Base-by-base conservation (phyloP, 768 basidiomycete species). In the Termitomyces sp. region DNA sequence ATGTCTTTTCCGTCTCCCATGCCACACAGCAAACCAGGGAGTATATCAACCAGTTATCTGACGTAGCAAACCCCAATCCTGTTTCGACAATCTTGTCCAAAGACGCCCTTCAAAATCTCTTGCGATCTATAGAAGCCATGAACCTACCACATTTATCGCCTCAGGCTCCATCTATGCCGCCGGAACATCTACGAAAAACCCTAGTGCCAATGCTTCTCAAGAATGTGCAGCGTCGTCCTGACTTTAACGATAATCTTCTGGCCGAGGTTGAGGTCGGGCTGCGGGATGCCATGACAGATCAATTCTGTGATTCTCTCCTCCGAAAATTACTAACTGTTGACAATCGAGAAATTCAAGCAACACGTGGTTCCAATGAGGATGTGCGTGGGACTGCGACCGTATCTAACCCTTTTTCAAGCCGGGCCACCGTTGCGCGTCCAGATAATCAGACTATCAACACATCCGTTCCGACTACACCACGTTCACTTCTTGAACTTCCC, bases 271-370 rank as follows among this genome's bases (percentile, higher is more conserved):
- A 60, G 22, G 53, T 58, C 28, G 53, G 36, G 26, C 45, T 65
- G 3, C 58, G 63, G 20, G 59, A 56, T 44, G 61, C 68, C n/a
- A 51, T 74, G 36, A 71, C 67, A 4, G 64, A 70, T 48, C 64
- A 66, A 18, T 56, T 60, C 26, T 70, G 68, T 47, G 53, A 64
- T 22, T 60, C 64, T n/a, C 64, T 72, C 52, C 57, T 58, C 16
- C 62, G 54, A 36, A 64, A 64, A 46, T 55, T 68, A 57, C 44
- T 53, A 22, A 45, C 57, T 30, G 57, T 69, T 12, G 7, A 30
- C 30, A 28, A 52, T 32, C 48, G 53, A 40, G 44, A 65, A 40
- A 42, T 63, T n/a, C 58, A 56, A 20, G 57, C 46, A 33, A 48
- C 8, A 26, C 22, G 28, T 26, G 45, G 40, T 26, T 20, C 32